These are phyloP conservation scores for Solanum corneliomulleri DNA, from an alignment of 257 asterid genomes.

Conservation along the genomic window DNA sequence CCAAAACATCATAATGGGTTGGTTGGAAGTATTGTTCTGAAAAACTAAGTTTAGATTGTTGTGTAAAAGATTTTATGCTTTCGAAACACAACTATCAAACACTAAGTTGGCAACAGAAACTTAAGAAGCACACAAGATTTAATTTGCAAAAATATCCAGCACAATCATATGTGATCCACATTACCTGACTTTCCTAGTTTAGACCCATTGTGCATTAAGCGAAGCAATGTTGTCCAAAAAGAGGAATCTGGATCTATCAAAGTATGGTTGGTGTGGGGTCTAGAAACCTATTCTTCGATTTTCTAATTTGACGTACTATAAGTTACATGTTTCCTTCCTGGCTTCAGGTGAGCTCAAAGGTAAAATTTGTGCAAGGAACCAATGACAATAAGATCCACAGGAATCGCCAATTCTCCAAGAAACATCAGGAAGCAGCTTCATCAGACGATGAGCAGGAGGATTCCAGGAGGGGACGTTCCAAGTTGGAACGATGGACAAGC, in stretches of 20 bases:
- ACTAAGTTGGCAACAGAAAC: not conserved
- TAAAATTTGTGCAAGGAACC: conserved; percentile 32
- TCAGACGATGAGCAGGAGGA: conserved; percentile 52
- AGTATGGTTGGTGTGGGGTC: not conserved
- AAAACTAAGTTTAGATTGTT: not conserved
- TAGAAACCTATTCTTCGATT: not conserved
- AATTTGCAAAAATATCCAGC: not conserved
- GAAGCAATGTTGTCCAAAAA: not conserved
- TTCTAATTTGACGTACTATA: not conserved
- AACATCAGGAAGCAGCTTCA: conserved; percentile 43
- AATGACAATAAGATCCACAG: conserved; percentile 30
- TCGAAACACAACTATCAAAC: not conserved
- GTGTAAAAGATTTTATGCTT: not conserved
- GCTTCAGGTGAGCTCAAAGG: conserved; percentile 43
- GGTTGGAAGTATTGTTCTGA: not conserved
- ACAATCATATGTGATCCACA: not conserved
- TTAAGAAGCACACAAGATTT: not conserved
- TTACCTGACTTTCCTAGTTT: not conserved
- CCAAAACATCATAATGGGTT: not conserved
- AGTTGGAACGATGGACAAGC: conserved; percentile 88
- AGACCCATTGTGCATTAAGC: not conserved
- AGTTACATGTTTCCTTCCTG: not conserved
- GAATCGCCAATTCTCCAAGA: conserved; percentile 31
- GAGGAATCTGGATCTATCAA: not conserved
- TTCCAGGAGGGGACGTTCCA: conserved; percentile 72